Evolutionary conservation across 73 alveolate genomes (phyloP).

Genomic region (Tetrahymena borealis): DNA sequence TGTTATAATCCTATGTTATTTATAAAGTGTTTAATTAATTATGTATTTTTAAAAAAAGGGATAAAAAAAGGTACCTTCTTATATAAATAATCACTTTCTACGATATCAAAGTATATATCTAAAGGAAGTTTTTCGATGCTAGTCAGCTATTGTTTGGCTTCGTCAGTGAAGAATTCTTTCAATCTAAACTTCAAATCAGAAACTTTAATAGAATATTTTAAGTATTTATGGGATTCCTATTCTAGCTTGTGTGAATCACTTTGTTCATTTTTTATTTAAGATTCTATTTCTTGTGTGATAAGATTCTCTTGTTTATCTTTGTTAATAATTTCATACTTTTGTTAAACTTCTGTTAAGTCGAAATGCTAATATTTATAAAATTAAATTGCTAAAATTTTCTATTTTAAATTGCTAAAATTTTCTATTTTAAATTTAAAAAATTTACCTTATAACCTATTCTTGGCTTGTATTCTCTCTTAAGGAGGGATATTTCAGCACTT

Average conservation of each 20-base stretch:
- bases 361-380: neutral
- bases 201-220: conserved; percentile 17
- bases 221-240: conserved; percentile 14
- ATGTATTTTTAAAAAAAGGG: neutral
- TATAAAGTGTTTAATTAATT: neutral
- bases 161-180: conserved; percentile 12
- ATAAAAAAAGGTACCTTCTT: conserved; percentile 6
- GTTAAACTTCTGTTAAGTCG: neutral
- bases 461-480: conserved; percentile 15
- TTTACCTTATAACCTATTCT: conserved; percentile 21
- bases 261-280: neutral
- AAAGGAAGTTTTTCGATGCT: conserved; percentile 13
- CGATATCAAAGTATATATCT: conserved; percentile 16
- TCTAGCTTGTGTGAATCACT: conserved; percentile 15
- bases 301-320: neutral
- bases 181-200: conserved; percentile 11
- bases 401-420: neutral
- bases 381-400: neutral
- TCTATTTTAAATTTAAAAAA: neutral
- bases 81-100: conserved; percentile 23
- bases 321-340: neutral
- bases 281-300: neutral
- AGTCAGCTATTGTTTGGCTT: neutral
- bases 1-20: neutral
- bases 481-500: conserved; percentile 17